phyloP scores from a whole-genome alignment of 768 basidiomycete species.

The Harrya chromipes region DNA sequence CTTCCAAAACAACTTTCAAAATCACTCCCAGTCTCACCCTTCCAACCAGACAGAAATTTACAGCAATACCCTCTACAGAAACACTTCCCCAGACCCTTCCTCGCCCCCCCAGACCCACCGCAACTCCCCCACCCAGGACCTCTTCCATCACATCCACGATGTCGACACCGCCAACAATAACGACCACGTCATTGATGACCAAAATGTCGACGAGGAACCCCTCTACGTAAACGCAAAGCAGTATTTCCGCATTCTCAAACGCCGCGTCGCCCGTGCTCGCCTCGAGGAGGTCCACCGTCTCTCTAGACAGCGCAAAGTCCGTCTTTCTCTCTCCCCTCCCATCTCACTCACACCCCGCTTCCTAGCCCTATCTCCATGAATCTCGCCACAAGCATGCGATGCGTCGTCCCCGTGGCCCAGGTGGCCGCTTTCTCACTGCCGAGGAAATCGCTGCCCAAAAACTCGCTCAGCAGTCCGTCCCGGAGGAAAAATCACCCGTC shows the following conservation, averaged over 20 bases:
- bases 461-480: conserved; percentile 31
- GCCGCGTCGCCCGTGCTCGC: conserved; percentile 84
- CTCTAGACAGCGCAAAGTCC: conserved; percentile 88
- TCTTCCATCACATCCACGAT: conserved; percentile 32
- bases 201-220: conserved; percentile 85
- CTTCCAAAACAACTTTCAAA: conserved; percentile 31
- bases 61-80: conserved; percentile 22
- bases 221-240: conserved; percentile 99
- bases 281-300: conserved; percentile 93
- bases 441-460: conserved; percentile 91
- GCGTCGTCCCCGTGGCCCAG: conserved; percentile 94
- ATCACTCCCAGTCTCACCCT: conserved; percentile 18
- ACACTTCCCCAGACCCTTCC: conserved; percentile 32
- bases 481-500: conserved; percentile 19
- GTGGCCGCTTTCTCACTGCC: conserved; percentile 95
- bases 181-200: conserved; percentile 36
- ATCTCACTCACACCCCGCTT: conserved; percentile 6
- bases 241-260: conserved; percentile 97
- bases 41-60: conserved; percentile 25
- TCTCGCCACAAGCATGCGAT: conserved; percentile 98
- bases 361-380: conserved; percentile 95
- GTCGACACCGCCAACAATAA: conserved; percentile 8
- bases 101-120: conserved; percentile 22
- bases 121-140: conserved; percentile 27
- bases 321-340: background rate